A percentile compares a stretch with the other conserved stretches of the same genome.
These are phyloP conservation scores for Starmerella floris DNA, from an alignment of 805 yeast species.

Conservation along the genomic window DNA sequence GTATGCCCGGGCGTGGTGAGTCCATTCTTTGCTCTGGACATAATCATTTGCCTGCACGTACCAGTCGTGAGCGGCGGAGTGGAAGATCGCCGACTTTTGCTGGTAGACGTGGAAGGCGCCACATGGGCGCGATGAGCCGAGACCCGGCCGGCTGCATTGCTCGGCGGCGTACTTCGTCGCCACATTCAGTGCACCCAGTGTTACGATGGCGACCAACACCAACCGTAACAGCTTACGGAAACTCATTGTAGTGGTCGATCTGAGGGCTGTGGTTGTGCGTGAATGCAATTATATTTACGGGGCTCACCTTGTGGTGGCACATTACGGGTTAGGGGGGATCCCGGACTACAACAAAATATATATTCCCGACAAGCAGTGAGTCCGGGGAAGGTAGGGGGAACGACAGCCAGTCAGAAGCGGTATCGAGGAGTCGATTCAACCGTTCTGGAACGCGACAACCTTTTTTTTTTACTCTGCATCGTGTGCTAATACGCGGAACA, in stretches of 20 bases:
- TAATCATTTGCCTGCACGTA: background rate
- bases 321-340: no score
- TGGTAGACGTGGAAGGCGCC: background rate
- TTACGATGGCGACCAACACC: background rate
- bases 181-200: background rate
- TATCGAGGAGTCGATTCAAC: no score
- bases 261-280: no score
- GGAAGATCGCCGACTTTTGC: background rate
- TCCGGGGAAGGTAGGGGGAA: no score
- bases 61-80: background rate
- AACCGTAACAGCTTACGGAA: constrained; percentile 1
- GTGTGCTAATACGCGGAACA: no score
- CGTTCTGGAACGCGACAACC: no score
- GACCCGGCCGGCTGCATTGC: constrained; percentile 1
- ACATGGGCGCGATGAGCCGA: background rate
- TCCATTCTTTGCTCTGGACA: background rate
- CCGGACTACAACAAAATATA: no score
- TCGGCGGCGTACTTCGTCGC: constrained; percentile 2
- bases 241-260: background rate
- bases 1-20: background rate
- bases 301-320: no score
- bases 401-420: no score
- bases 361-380: no score
- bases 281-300: no score
- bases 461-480: no score